These are phyloP conservation scores for Pelagophyceae sp. DNA, from an alignment of 352 stramenopile genomes.

Conservation along the genomic window DNA sequence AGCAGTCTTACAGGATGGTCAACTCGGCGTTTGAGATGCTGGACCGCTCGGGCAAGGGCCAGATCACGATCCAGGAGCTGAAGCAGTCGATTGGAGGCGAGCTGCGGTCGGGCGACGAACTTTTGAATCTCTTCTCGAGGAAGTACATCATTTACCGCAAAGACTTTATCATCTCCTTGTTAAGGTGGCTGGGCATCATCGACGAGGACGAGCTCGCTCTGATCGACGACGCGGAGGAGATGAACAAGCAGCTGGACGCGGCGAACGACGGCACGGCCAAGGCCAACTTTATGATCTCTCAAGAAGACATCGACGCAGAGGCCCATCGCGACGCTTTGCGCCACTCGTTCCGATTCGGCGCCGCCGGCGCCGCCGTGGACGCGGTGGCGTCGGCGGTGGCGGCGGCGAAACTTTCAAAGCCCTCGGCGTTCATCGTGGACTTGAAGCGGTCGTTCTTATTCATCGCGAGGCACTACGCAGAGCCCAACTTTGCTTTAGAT, in stretches of 20 bases:
- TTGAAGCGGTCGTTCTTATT: neutral
- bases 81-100: neutral
- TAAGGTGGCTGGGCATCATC: neutral
- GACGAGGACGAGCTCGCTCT: conserved; percentile 1
- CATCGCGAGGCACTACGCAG: neutral
- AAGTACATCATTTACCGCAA: neutral
- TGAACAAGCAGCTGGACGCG: neutral
- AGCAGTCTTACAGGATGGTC: neutral
- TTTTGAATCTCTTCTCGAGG: neutral
- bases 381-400: neutral
- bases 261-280: neutral
- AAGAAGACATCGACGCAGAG: neutral
- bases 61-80: conserved; percentile 5
- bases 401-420: neutral
- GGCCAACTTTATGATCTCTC: neutral
- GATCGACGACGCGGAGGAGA: neutral
- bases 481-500: neutral
- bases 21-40: conserved; percentile 4
- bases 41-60: neutral
- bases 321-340: too few relatives aligned
- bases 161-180: neutral
- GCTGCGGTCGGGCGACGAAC: neutral
- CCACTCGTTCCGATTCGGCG: neutral
- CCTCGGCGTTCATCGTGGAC: neutral
- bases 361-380: neutral